Conservation (phyloP, 2,329 filamentous ascomycete genomes). For the Thielaviopsis euricoi region DNA sequence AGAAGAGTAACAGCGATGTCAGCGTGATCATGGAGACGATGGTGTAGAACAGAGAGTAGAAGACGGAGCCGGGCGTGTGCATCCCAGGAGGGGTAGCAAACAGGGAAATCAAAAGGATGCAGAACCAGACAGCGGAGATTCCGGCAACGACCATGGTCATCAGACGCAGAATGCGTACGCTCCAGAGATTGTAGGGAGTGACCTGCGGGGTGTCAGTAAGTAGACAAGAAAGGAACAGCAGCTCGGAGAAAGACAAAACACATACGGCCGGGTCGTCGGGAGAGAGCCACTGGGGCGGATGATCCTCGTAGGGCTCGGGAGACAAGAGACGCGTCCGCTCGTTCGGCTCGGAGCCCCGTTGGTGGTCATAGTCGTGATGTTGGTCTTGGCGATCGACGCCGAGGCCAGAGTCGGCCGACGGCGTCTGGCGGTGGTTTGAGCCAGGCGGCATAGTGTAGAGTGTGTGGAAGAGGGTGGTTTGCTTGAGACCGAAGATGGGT, state of each 20-base stretch:
- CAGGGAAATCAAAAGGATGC: slow-evolving; percentile 68
- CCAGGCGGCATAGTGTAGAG: not conserved
- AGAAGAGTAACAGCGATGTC: slow-evolving; percentile 68
- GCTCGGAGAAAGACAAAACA: not conserved
- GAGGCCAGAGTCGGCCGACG: slow-evolving; percentile 1
- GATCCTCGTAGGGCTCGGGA: slow-evolving; percentile 35
- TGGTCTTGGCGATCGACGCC: slow-evolving; percentile 15
- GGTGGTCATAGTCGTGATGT: slow-evolving; percentile 1
- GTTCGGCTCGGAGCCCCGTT: slow-evolving; percentile 18
- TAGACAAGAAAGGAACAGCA: slow-evolving; percentile 14
- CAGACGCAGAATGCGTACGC: slow-evolving; percentile 63
- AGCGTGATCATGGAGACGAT: slow-evolving; percentile 64
- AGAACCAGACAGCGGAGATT: slow-evolving; percentile 82
- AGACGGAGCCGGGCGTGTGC: slow-evolving; percentile 76
- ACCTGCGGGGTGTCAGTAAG: slow-evolving; percentile 26
- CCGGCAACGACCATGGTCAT: slow-evolving; percentile 61
- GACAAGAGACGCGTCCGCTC: slow-evolving; percentile 53
- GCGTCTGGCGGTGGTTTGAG: not conserved
- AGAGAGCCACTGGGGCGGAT: slow-evolving; percentile 17
- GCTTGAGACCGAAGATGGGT: too few species aligned
- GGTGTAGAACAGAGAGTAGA: slow-evolving; percentile 74
- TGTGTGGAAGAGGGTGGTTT: too few species aligned
- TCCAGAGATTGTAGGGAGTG: slow-evolving; percentile 90
- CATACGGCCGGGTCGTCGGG: slow-evolving; percentile 27
- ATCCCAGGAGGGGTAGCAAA: slow-evolving; percentile 85